Evolutionary conservation across 176 grass and related monocot species (phyloP).

Genomic region (Luzula sylvatica): DNA sequence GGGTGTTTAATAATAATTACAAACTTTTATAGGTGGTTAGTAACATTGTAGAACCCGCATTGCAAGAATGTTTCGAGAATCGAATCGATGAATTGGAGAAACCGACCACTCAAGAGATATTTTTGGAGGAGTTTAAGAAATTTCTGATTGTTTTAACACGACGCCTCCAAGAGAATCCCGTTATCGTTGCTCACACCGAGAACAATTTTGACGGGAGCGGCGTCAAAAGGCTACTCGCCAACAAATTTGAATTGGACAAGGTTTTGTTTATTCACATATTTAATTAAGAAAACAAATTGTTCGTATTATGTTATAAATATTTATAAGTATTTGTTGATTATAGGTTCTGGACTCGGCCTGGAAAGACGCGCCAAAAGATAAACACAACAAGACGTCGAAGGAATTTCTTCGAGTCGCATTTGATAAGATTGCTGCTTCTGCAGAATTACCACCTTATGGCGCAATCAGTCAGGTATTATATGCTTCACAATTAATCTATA

Average conservation of each 20-base stretch:
- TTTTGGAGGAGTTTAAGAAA: conserved; percentile 47
- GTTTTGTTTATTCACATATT: conserved; percentile 15
- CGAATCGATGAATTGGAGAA: conserved; percentile 34
- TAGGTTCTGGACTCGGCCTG: conserved; percentile 65
- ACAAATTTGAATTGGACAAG: conserved; percentile 75
- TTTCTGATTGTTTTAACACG: conserved; percentile 25
- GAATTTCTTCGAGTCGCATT: conserved; percentile 38
- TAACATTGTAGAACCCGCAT: conserved; percentile 46
- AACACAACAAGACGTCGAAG: conserved; percentile 24
- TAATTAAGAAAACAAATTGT: background rate
- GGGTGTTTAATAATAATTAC: background rate
- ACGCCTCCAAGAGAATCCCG: conserved; percentile 55
- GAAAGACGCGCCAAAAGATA: conserved; percentile 27
- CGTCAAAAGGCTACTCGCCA: conserved; percentile 51
- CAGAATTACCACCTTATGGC: conserved; percentile 42
- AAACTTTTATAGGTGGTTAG: conserved; percentile 28
- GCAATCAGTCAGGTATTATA: conserved; percentile 39
- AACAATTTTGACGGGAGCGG: conserved; percentile 66
- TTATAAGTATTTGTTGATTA: background rate
- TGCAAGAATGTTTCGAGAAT: conserved; percentile 28
- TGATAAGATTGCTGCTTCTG: conserved; percentile 48
- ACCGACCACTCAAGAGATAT: conserved; percentile 32
- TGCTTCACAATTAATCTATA: too few relatives aligned
- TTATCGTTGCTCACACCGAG: conserved; percentile 81
- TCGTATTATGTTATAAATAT: too few relatives aligned